phyloP scores from a whole-genome alignment of 176 grass and related monocot genomes.

The Melocanna baccifera region DNA sequence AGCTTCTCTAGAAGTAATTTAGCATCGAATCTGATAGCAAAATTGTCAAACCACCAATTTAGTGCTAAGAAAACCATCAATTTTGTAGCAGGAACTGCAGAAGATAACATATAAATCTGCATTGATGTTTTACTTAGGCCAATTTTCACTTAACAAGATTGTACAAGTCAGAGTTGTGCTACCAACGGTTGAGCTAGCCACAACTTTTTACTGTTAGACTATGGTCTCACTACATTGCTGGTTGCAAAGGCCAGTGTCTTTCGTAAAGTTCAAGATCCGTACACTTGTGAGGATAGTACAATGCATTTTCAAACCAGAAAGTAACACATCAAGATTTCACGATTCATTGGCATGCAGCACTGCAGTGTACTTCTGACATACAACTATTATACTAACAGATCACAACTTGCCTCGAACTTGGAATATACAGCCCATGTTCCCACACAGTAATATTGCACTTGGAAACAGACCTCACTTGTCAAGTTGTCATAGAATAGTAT shows the following conservation, averaged over 20 bases:
- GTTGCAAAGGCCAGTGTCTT: not conserved
- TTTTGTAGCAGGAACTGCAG: not conserved
- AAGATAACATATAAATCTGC: not conserved
- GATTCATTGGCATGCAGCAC: not conserved
- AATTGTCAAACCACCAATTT: not conserved
- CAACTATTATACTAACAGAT: not conserved
- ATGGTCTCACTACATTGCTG: not conserved
- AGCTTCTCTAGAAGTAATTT: constrained; percentile 55
- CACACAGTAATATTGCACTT: not conserved
- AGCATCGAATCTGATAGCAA: constrained; percentile 49
- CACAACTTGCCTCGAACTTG: constrained; percentile 1
- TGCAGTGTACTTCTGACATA: not conserved
- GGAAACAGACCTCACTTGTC: not conserved
- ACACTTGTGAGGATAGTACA: not conserved
- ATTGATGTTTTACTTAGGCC: not conserved
- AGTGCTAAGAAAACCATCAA: not conserved
- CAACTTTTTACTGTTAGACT: not conserved
- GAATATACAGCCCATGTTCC: not conserved
- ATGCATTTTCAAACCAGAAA: constrained; percentile 10
- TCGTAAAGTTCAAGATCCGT: not conserved
- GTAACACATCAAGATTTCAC: not conserved
- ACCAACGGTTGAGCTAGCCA: not conserved
- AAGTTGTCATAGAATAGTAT: constrained; percentile 1
- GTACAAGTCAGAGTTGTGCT: not conserved
- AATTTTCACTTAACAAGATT: constrained; percentile 4